Evolutionary conservation across 257 asterid species (phyloP).

Genomic region (Scutellaria galericulata): DNA sequence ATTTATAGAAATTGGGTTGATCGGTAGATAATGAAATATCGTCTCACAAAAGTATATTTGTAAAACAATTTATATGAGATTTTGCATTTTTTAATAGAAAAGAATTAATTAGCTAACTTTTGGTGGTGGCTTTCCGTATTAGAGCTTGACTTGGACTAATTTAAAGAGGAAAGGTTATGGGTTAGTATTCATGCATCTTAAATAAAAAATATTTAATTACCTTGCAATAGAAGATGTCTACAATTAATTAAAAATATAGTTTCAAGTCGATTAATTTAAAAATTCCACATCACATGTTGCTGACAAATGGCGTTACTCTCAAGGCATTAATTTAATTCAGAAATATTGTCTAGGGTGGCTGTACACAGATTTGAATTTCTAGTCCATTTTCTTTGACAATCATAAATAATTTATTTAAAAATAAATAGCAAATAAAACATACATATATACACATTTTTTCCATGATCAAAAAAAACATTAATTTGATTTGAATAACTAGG

Average conservation of each 20-base stretch:
- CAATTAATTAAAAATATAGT: neutral
- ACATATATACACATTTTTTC: neutral
- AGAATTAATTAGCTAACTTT: neutral
- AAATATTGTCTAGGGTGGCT: constrained; percentile 40
- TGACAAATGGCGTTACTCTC: constrained; percentile 44
- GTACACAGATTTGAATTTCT: constrained; percentile 37
- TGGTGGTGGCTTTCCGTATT: constrained; percentile 36
- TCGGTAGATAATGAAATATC: no score
- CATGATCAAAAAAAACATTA: constrained; percentile 25
- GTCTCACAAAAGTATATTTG: no score
- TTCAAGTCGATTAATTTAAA: neutral
- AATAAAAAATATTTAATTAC: constrained; percentile 22
- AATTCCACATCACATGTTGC: constrained; percentile 44
- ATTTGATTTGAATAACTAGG: neutral
- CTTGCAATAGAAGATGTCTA: constrained; percentile 37
- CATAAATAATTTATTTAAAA: neutral
- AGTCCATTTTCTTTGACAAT: neutral
- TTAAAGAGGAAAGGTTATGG: constrained; percentile 22
- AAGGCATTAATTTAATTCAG: constrained; percentile 30
- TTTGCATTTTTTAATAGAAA: neutral
- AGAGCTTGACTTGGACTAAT: constrained; percentile 27
- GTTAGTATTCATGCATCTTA: constrained; percentile 45
- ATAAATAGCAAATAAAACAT: neutral
- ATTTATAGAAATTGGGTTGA: no score
- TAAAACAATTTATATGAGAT: neutral